These are phyloP conservation scores for Pulveroboletus ravenelii DNA, from an alignment of 768 basidiomycete genomes.

Conservation along the genomic window DNA sequence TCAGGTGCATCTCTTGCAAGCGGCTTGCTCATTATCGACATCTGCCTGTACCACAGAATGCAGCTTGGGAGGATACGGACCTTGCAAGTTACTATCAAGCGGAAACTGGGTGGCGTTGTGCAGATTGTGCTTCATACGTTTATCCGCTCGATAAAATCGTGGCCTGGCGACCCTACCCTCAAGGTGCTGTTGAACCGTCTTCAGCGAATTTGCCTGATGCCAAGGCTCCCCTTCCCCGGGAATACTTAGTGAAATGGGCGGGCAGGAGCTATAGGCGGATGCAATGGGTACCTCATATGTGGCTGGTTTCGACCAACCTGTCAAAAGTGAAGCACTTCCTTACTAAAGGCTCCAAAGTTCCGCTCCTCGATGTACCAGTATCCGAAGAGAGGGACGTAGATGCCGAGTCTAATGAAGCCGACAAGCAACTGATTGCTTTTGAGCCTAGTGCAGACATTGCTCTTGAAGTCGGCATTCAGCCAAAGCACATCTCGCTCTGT, in stretches of 20 bases:
- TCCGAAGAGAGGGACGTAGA: slow-evolving; percentile 22
- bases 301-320: slow-evolving; percentile 68
- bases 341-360: slow-evolving; percentile 58
- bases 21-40: slow-evolving; percentile 80
- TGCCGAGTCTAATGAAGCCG: slow-evolving; percentile 22
- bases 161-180: slow-evolving; percentile 85
- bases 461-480: slow-evolving; percentile 32
- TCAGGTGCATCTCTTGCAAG: slow-evolving; percentile 81
- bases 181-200: slow-evolving; percentile 52
- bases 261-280: slow-evolving; percentile 72
- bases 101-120: slow-evolving; percentile 59
- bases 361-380: slow-evolving; percentile 51
- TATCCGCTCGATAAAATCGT: slow-evolving; percentile 78
- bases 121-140: slow-evolving; percentile 69
- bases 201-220: slow-evolving; percentile 41
- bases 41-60: slow-evolving; percentile 45
- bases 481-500: slow-evolving; percentile 25
- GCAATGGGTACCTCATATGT: slow-evolving; percentile 92
- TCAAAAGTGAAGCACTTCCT: slow-evolving; percentile 77
- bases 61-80: slow-evolving; percentile 33
- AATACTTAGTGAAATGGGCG: slow-evolving; percentile 91
- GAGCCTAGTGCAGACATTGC: slow-evolving; percentile 39
- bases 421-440: slow-evolving; percentile 29
- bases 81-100: slow-evolving; percentile 62
- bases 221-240: slow-evolving; percentile 69